A percentile compares a stretch with the other conserved stretches of the same genome.
Conservation (phyloP, 192 early-diverging fungal genomes). For the Piromyces sp. region DNA sequence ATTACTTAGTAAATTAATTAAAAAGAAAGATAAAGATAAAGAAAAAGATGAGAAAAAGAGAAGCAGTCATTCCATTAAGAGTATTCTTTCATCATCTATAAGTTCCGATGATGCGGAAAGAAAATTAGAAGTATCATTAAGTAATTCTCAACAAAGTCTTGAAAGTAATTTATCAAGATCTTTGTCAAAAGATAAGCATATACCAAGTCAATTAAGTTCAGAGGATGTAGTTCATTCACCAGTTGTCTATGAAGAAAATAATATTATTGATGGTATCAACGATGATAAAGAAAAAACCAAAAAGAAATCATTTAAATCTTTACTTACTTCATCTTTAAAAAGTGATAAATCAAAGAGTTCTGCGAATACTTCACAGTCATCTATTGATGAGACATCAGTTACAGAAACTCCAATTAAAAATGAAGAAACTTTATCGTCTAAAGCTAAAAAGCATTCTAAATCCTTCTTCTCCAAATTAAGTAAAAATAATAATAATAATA, state of each 20-base stretch:
- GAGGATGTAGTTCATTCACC: neutral
- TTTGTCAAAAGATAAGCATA: neutral
- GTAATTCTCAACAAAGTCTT: neutral
- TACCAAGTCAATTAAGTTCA: neutral
- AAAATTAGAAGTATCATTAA: neutral
- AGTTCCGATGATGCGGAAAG: neutral
- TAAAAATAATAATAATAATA: neutral
- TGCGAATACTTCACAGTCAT: neutral
- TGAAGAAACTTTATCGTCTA: neutral
- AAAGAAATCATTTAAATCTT: neutral
- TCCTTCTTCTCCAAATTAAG: neutral
- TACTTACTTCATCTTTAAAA: neutral
- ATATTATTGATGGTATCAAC: neutral
- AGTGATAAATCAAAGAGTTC: neutral
- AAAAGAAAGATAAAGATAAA: neutral
- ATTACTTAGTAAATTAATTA: neutral
- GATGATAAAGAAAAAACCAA: neutral
- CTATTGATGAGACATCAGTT: neutral
- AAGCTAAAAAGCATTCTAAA: neutral
- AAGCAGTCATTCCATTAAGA: neutral
- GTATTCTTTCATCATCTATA: neutral
- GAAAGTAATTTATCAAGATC: neutral
- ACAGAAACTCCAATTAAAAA: neutral
- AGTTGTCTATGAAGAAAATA: neutral
- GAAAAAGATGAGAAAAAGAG: neutral